Evolutionary conservation across 2,329 filamentous ascomycete genomes (phyloP).

Genomic region (Salinomyces thailandicus): DNA sequence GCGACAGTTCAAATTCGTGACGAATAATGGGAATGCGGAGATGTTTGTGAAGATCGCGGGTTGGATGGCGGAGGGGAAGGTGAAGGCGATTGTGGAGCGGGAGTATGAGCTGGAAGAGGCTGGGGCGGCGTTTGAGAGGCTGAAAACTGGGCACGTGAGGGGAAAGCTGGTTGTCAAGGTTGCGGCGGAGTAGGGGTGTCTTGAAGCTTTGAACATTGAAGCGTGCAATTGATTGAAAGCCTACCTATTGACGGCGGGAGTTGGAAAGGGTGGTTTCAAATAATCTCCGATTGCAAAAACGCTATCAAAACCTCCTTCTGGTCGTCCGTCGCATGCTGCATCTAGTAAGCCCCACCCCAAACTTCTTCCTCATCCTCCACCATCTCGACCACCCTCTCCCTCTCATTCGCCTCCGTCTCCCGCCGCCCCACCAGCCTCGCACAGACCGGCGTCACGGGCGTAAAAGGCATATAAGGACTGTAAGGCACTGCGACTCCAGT

Average conservation of each 20-base stretch:
- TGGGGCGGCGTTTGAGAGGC: constrained; percentile 46
- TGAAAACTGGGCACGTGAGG: constrained; percentile 45
- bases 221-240: too few relatives aligned
- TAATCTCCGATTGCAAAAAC: too few relatives aligned
- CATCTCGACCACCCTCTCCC: too few relatives aligned
- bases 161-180: constrained; percentile 48
- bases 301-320: too few relatives aligned
- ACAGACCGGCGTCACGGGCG: constrained; percentile 64
- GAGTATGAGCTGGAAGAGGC: constrained; percentile 47
- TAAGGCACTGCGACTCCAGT: constrained; percentile 57
- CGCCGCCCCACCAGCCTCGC: too few relatives aligned
- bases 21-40: constrained; percentile 30
- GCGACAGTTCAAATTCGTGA: constrained; percentile 32
- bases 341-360: too few relatives aligned
- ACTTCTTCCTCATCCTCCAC: too few relatives aligned
- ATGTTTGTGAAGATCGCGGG: constrained; percentile 41
- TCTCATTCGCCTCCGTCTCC: too few relatives aligned
- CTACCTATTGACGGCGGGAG: too few relatives aligned
- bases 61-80: constrained; percentile 49
- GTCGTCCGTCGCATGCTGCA: too few relatives aligned
- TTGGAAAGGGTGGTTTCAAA: too few relatives aligned
- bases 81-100: constrained; percentile 47
- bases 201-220: not conserved
- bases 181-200: not conserved
- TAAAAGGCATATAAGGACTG: constrained; percentile 69